Evolutionary conservation across 2,329 filamentous ascomycete species (phyloP).

Genomic region (Graphilbum sp.): DNA sequence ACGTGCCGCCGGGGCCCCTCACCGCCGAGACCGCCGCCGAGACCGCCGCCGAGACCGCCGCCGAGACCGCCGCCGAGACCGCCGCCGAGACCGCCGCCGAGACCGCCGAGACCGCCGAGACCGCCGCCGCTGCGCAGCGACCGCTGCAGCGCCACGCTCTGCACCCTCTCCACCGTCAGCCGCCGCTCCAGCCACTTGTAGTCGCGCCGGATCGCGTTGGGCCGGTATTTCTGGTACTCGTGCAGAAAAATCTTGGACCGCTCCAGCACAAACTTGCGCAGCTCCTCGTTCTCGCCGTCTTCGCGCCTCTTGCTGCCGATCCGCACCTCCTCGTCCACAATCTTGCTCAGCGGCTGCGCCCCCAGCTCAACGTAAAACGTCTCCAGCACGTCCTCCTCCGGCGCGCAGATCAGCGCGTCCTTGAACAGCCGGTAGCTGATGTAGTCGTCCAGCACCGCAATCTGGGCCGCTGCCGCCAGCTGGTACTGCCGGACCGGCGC

Average conservation of each 20-base stretch:
- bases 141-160: constrained; percentile 59
- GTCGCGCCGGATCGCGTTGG: constrained; percentile 71
- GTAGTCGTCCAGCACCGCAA: constrained; percentile 76
- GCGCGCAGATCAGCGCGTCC: constrained; percentile 66
- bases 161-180: constrained; percentile 60
- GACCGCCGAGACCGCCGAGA: neutral
- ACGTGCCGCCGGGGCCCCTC: constrained; percentile 50
- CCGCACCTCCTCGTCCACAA: constrained; percentile 63
- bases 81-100: constrained; percentile 11
- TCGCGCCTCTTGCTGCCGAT: constrained; percentile 46
- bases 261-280: constrained; percentile 74
- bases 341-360: constrained; percentile 54
- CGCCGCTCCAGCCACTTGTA: constrained; percentile 82
- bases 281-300: constrained; percentile 30
- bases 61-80: neutral
- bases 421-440: constrained; percentile 82
- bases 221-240: constrained; percentile 51
- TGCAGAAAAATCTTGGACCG: constrained; percentile 81
- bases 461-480: constrained; percentile 52
- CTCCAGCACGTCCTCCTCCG: constrained; percentile 77
- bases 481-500: constrained; percentile 60
- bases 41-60: constrained; percentile 58
- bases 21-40: constrained; percentile 9
- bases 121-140: constrained; percentile 44
- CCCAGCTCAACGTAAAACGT: constrained; percentile 72